phyloP scores from a whole-genome alignment of 75 land plant genomes.

The Isoetes taiwanensis region DNA sequence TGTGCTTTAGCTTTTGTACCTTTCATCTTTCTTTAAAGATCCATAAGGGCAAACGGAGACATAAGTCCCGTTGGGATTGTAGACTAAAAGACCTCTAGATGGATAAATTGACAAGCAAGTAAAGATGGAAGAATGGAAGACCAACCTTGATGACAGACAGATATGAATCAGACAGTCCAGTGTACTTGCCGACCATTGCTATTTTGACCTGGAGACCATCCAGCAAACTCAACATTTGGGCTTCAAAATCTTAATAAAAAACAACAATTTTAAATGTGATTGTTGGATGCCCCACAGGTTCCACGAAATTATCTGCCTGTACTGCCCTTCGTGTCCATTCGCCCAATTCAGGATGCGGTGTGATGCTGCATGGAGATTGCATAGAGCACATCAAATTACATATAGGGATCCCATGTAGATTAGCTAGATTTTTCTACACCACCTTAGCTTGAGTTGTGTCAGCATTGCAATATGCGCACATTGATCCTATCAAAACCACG shows the following conservation, averaged over 20 bases:
- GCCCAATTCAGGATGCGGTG: constrained; percentile 41
- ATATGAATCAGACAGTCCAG: constrained; percentile 86
- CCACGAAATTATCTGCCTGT: constrained; percentile 47
- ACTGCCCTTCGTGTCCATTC: constrained; percentile 72
- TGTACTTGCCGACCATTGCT: constrained; percentile 97
- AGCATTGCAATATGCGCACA: constrained; percentile 61
- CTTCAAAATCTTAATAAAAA: no score
- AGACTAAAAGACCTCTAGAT: background rate
- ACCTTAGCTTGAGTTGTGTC: constrained; percentile 47
- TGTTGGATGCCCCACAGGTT: constrained; percentile 35
- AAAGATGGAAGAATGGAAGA: background rate
- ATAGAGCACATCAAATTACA: no score
- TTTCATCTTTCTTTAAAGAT: no score
- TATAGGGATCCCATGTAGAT: no score
- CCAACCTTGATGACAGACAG: constrained; percentile 89
- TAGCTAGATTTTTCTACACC: no score
- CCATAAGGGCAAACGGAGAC: no score
- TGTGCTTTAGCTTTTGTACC: no score
- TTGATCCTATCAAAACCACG: constrained; percentile 41
- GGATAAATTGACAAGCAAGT: background rate
- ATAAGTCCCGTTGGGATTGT: no score
- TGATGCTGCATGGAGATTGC: constrained; percentile 31
- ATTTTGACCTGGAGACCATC: constrained; percentile 58
- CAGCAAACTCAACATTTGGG: no score
- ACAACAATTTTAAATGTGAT: background rate